Evolutionary conservation across 805 yeast species (phyloP).

Genomic region (Kazachstania taianensis): DNA sequence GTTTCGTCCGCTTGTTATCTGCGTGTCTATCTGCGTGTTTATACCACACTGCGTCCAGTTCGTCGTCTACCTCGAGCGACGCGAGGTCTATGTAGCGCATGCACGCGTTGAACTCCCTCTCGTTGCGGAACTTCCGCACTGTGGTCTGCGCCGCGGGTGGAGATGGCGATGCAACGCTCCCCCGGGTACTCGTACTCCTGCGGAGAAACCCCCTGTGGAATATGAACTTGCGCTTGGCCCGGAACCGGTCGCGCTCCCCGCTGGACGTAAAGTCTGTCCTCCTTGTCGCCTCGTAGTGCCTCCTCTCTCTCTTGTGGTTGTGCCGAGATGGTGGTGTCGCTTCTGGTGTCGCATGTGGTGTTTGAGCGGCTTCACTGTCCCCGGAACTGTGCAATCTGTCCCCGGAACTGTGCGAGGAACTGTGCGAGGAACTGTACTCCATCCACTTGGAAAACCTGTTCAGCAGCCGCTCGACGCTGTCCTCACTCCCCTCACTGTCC

Average conservation of each 20-base stretch:
- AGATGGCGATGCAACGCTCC: constrained; percentile 1
- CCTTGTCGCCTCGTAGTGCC: too few relatives aligned
- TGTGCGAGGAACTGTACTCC: neutral
- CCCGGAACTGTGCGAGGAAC: too few relatives aligned
- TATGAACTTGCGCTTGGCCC: constrained; percentile 11
- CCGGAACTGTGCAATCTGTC: constrained; percentile 1
- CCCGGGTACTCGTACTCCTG: neutral
- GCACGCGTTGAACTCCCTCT: constrained; percentile 2
- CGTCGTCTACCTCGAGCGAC: too few relatives aligned
- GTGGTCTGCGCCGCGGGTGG: neutral
- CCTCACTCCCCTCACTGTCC: too few relatives aligned
- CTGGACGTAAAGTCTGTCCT: constrained; percentile 20
- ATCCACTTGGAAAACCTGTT: neutral
- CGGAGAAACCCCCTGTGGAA: constrained; percentile 22
- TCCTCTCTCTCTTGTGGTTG: too few relatives aligned
- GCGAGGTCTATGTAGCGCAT: constrained; percentile 5
- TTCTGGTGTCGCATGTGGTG: too few relatives aligned
- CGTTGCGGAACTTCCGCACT: neutral
- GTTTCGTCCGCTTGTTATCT: neutral
- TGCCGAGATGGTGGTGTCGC: too few relatives aligned
- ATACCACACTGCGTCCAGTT: too few relatives aligned
- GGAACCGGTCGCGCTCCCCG: constrained; percentile 11
- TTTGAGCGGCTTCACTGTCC: too few relatives aligned
- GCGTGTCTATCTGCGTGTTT: too few relatives aligned
- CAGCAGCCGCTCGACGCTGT: neutral